Evolutionary conservation across 2,329 filamentous ascomycete genomes (phyloP), one percentile per base, ranked within the genome.

Genomic region (Leptographium galeiforme): DNA sequence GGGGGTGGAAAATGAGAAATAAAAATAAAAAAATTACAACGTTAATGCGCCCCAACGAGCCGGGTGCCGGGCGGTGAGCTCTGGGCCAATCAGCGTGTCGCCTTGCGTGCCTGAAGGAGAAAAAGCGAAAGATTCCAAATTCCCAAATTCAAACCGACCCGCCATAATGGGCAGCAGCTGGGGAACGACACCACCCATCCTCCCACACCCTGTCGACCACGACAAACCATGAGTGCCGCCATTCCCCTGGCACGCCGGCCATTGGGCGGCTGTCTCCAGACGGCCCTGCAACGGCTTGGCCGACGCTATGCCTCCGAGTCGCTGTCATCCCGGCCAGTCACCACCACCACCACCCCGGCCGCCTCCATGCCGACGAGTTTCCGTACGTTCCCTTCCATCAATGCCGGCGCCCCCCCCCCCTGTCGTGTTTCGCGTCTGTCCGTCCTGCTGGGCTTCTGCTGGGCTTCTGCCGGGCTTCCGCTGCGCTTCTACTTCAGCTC

Each of bases 201-300:
- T 33, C 25, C 25, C 44, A n/a, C 16, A 8, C 18, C 16, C 16
- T 38, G 10, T 13, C 33, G 16, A 38, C 33, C 8, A 19, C 32
- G n/a, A 14, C 14, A 2, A 16, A 18, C 7, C 38, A 56, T 55
- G 52, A 50, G 48, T 30, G 53, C 33, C 34, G 52, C 48, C 48
- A 47, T 46, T 10, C 53, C 57, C 36, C 51, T 58, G 53, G 53
- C 55, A 19, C 52, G 57, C 38, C 56, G 55, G 48, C 57, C 53
- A 19, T 41, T 57, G 53, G 34, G 48, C 51, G 53, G 54, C 49
- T 55, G 55, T 36, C 18, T 55, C 30, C 56, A 43, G 38, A 32
- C 52, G 44, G 19, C 41, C 34, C 30, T 43, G 50, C 53, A 48
- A 10, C 57, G 51, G 45, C 41, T 51, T 18, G 39, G 30, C 51